Evolutionary conservation across 306 rosid species (phyloP).

Genomic region (Trifolium dubium): DNA sequence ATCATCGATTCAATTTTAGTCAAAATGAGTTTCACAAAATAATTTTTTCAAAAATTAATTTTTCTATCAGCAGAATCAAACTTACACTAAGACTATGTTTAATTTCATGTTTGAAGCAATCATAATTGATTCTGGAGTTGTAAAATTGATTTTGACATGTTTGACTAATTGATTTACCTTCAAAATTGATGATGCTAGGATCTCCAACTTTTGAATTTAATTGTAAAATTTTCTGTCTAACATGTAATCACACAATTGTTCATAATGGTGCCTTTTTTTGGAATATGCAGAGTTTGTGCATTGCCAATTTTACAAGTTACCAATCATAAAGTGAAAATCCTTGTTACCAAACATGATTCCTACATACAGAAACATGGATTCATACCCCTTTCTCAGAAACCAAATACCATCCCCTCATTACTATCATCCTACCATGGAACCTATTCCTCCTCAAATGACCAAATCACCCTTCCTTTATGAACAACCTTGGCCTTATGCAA

Average conservation of each 20-base stretch:
- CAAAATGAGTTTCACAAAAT: too few species aligned
- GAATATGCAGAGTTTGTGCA: not conserved
- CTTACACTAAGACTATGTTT: too few species aligned
- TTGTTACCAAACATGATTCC: conserved; percentile 54
- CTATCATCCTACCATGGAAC: conserved; percentile 40
- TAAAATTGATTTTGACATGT: too few species aligned
- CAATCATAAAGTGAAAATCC: not conserved
- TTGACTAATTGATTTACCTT: too few species aligned
- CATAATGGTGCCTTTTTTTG: not conserved
- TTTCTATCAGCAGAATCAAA: too few species aligned
- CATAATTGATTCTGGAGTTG: too few species aligned
- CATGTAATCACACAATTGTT: not conserved
- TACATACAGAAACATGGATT: conserved; percentile 52
- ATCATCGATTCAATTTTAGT: too few species aligned
- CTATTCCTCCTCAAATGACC: conserved; percentile 51
- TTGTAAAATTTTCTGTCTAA: too few species aligned
- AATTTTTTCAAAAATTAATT: too few species aligned
- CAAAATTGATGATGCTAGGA: too few species aligned
- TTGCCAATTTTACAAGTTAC: not conserved
- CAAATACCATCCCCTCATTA: conserved; percentile 45
- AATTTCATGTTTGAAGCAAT: too few species aligned
- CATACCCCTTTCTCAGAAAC: conserved; percentile 57
- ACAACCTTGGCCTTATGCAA: conserved; percentile 51
- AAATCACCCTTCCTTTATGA: conserved; percentile 47
- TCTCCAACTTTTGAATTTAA: too few species aligned